Evolutionary conservation across 2,329 filamentous ascomycete species (phyloP), one percentile per base, ranked within the genome.

Genomic region (Fonsecaea pedrosoi): DNA sequence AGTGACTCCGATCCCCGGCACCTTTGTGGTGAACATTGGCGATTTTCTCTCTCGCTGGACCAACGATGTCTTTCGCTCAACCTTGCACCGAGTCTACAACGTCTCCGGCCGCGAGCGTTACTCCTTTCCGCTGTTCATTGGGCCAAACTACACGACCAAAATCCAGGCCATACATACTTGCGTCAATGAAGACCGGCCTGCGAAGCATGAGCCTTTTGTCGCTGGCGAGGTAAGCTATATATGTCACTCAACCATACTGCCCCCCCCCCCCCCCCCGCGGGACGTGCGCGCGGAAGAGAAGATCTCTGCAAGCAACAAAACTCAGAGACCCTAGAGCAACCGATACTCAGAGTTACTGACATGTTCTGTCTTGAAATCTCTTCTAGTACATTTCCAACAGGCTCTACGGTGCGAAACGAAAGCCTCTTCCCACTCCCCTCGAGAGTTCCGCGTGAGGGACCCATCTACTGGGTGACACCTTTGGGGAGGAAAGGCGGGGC

Each of bases 91-190:
- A 12, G 38, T 40, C 38, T 13, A 13, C 38, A 40, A 40, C 12
- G 38, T 56, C 34, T 56, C 54, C 30, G 54, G 54, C 34, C 78
- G 50, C 32, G 60, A 62, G 35, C 48, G 60, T 15, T 62, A 62
- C 30, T 62, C 60, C 13, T 42, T 62, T 5, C 48, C 60, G 37
- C 25, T 62, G 18, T 62, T 62, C 53, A 56, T 63, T 18, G 60
- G 60, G 8, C 54, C 54, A 34, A 63, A 69, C 72, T 90, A 10
- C 72, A 65, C 40, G 2, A 61, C 59, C 8, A 2, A 53, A 6
- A 61, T 61, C 59, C n/a, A 61, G 59, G 42, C 59, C 32, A 50
- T 61, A 54, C 42, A 50, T 53, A 61, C 59, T n/a, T 61, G 59
- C 38, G 42, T 61, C 42, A 58, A 58, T 58, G 55, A 58, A 42